A percentile compares a stretch with the other conserved stretches of the same genome.
phyloP scores from a whole-genome alignment of 352 stramenopile species.

The Plasmopara viticola region DNA sequence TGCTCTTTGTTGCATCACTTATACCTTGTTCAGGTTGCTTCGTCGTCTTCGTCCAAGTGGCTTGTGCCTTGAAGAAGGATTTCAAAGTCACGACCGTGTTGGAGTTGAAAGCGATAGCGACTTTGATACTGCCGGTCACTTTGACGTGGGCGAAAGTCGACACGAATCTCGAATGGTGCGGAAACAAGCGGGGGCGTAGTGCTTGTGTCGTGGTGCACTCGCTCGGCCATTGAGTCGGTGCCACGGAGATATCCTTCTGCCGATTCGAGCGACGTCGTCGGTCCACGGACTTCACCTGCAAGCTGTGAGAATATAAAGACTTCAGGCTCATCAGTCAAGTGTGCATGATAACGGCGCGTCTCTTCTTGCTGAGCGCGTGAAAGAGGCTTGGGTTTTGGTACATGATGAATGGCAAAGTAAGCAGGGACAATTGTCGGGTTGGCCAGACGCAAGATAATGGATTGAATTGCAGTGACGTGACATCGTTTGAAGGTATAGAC shows the following conservation, averaged over 20 bases:
- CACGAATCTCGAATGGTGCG: conserved; percentile 32
- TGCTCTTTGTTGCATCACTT: neutral
- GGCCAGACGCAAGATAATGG: conserved; percentile 39
- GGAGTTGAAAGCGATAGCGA: conserved; percentile 62
- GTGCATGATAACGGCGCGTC: conserved; percentile 38
- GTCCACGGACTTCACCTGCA: conserved; percentile 39
- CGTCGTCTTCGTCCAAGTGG: conserved; percentile 49
- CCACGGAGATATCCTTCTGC: conserved; percentile 35
- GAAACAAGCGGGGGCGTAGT: conserved; percentile 33
- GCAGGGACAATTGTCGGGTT: conserved; percentile 64
- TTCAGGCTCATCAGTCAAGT: conserved; percentile 47
- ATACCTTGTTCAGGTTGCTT: neutral
- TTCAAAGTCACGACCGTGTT: conserved; percentile 56
- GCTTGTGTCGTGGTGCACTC: conserved; percentile 18
- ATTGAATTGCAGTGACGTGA: conserved; percentile 38
- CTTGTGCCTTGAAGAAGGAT: conserved; percentile 63
- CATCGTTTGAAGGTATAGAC: conserved; percentile 62
- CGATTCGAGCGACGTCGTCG: conserved; percentile 52
- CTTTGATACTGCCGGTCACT: conserved; percentile 43
- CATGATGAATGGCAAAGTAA: conserved; percentile 45
- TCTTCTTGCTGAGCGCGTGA: conserved; percentile 56
- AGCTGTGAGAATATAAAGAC: conserved; percentile 53
- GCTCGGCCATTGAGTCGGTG: conserved; percentile 33
- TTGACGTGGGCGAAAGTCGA: conserved; percentile 43
- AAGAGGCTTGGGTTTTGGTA: conserved; percentile 42